A percentile compares a stretch with the other conserved stretches of the same genome.
phyloP scores from a whole-genome alignment of 805 yeast species.

The Ogataea corticis region DNA sequence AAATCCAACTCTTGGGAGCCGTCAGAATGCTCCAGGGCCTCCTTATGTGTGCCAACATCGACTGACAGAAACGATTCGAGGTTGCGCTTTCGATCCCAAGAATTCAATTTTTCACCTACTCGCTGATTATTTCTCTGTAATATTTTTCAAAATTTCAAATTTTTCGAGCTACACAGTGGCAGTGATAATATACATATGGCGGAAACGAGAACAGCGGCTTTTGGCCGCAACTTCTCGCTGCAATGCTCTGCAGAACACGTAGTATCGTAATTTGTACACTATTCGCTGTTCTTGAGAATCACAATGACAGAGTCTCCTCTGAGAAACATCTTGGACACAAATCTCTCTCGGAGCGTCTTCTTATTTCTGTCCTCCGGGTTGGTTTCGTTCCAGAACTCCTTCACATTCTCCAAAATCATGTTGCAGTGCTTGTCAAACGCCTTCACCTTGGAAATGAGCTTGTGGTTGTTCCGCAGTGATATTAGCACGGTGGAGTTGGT shows the following conservation, averaged over 20 bases:
- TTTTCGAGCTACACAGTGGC: neutral
- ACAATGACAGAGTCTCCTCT: slow-evolving; percentile 96
- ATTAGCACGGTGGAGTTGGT: slow-evolving; percentile 77
- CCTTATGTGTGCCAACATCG: too few relatives aligned
- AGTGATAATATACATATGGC: slow-evolving; percentile 1
- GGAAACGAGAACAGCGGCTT: neutral
- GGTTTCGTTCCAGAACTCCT: slow-evolving; percentile 60
- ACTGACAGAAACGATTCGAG: too few relatives aligned
- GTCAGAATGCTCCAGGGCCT: too few relatives aligned
- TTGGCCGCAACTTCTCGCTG: too few relatives aligned
- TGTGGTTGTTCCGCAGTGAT: slow-evolving; percentile 90
- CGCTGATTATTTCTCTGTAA: too few relatives aligned
- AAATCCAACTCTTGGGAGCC: too few relatives aligned
- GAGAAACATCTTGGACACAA: slow-evolving; percentile 83
- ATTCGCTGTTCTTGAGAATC: slow-evolving; percentile 43
- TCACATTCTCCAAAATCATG: slow-evolving; percentile 88
- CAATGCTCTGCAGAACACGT: too few relatives aligned
- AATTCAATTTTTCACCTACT: too few relatives aligned
- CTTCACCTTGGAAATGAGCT: slow-evolving; percentile 82
- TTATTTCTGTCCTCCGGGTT: slow-evolving; percentile 52
- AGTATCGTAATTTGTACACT: neutral
- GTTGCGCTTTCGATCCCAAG: too few relatives aligned
- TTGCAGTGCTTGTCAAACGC: slow-evolving; percentile 97
- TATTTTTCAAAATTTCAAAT: neutral
- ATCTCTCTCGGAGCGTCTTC: slow-evolving; percentile 58